A percentile compares a stretch with the other conserved stretches of the same genome.
phyloP scores from a whole-genome alignment of 2,329 filamentous ascomycete genomes.

The Phoma sp. region DNA sequence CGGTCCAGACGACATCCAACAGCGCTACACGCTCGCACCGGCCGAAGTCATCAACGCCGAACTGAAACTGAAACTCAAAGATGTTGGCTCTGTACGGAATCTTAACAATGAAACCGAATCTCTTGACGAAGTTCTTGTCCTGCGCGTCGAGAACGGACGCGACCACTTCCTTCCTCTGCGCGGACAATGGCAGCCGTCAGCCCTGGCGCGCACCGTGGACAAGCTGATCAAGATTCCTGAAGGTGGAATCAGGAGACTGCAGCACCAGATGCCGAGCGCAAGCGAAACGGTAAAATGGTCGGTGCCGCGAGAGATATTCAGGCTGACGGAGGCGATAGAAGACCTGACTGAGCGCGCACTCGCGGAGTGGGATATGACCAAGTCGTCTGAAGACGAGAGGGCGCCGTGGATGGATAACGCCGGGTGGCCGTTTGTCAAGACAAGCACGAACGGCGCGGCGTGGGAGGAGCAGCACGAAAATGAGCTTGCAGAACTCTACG shows the following conservation, averaged over 20 bases:
- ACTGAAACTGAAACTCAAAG: conserved; percentile 70
- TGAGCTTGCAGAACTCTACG: conserved; percentile 55
- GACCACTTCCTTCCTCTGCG: conserved; percentile 90
- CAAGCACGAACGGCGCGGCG: conserved; percentile 37
- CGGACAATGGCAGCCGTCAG: conserved; percentile 79
- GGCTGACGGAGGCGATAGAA: conserved; percentile 81
- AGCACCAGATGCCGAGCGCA: conserved; percentile 59
- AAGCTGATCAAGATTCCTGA: conserved; percentile 86
- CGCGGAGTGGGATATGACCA: conserved; percentile 68
- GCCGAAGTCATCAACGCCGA: conserved; percentile 80
- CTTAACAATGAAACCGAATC: conserved; percentile 72
- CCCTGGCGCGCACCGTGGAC: conserved; percentile 84
- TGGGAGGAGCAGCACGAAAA: conserved; percentile 55
- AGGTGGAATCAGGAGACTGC: conserved; percentile 74
- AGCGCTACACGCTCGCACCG: conserved; percentile 74
- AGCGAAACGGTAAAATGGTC: conserved; percentile 70
- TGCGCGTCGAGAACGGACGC: conserved; percentile 81
- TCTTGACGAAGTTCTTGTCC: conserved; percentile 86
- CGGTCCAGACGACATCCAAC: conserved; percentile 38
- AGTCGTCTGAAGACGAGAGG: conserved; percentile 38
- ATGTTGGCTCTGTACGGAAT: conserved; percentile 66
- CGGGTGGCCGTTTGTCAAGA: conserved; percentile 65
- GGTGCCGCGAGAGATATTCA: conserved; percentile 87
- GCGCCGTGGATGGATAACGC: conserved; percentile 62
- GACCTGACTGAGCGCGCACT: conserved; percentile 63